Percentiles rank a stretch among this genome's conserved stretches.
Evolutionary conservation across 2,329 filamentous ascomycete genomes (phyloP).

Genomic region (Capronia epimyces): DNA sequence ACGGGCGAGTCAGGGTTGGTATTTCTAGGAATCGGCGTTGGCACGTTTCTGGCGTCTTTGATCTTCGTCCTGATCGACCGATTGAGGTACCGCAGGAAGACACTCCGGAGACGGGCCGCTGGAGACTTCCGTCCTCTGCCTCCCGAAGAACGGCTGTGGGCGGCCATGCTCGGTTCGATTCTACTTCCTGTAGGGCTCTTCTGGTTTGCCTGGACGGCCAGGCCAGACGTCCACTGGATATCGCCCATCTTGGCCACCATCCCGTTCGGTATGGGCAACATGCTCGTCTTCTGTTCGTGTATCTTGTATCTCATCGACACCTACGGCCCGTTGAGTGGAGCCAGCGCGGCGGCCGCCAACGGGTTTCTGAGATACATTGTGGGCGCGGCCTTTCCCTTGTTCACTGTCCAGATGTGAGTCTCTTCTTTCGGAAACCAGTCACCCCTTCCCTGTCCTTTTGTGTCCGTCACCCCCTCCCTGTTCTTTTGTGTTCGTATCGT

Average conservation of each 20-base stretch:
- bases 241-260: constrained; percentile 27
- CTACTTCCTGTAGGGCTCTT: constrained; percentile 44
- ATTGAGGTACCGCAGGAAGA: constrained; percentile 24
- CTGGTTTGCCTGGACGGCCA: constrained; percentile 46
- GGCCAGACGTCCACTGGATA: constrained; percentile 40
- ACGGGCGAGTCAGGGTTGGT: constrained; percentile 64
- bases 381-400: constrained; percentile 37
- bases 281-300: constrained; percentile 44
- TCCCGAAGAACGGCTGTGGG: constrained; percentile 47
- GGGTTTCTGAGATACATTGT: constrained; percentile 33
- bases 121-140: constrained; percentile 31
- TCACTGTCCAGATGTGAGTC: constrained; percentile 34
- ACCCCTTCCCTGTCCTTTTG: no score
- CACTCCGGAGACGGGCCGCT: constrained; percentile 6
- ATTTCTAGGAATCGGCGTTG: constrained; percentile 74
- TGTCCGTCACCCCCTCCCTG: background rate
- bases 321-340: constrained; percentile 31
- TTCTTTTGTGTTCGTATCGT: background rate
- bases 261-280: constrained; percentile 30
- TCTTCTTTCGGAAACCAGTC: no score
- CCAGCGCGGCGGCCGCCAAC: constrained; percentile 34
- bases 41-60: constrained; percentile 53
- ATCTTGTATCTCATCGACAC: constrained; percentile 32
- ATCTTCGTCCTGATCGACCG: constrained; percentile 27
- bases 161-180: constrained; percentile 47